phyloP scores from a whole-genome alignment of 225 moss, liverwort and hornwort species.

The Bryum argenteum region DNA sequence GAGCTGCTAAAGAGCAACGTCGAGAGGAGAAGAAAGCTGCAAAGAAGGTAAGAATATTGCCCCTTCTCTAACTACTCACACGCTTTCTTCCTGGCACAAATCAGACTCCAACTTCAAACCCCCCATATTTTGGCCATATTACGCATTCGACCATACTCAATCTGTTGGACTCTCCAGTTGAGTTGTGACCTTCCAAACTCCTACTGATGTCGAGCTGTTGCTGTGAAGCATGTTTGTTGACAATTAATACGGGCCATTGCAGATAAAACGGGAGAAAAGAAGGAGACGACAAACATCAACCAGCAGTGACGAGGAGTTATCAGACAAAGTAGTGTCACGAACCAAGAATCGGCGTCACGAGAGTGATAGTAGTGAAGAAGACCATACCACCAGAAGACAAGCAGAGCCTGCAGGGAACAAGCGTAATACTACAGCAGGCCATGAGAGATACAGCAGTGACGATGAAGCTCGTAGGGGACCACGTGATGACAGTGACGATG shows the following conservation, averaged over 20 bases:
- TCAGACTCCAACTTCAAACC: no score
- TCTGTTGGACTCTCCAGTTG: neutral
- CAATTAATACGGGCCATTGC: slow-evolving; percentile 17
- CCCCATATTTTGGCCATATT: no score
- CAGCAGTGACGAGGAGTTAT: slow-evolving; percentile 42
- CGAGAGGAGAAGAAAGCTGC: slow-evolving; percentile 56
- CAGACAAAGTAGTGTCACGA: slow-evolving; percentile 25
- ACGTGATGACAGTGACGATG: slow-evolving; percentile 32
- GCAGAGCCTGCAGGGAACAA: slow-evolving; percentile 10
- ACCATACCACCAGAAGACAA: slow-evolving; percentile 20
- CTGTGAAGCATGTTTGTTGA: neutral
- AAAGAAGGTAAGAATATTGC: slow-evolving; percentile 34
- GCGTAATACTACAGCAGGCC: slow-evolving; percentile 22
- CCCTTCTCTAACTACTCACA: neutral
- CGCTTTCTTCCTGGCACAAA: no score
- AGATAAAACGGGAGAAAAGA: slow-evolving; percentile 48
- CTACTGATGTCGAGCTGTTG: neutral
- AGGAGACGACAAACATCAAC: slow-evolving; percentile 44
- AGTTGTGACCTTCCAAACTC: neutral
- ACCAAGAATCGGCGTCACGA: slow-evolving; percentile 30
- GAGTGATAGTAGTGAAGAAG: slow-evolving; percentile 46
- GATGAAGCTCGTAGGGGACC: slow-evolving; percentile 36
- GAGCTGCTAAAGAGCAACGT: slow-evolving; percentile 52
- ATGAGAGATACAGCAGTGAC: slow-evolving; percentile 26
- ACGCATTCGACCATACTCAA: neutral